Percentiles rank a stretch among this genome's conserved stretches.
Evolutionary conservation across 345 rosid species (phyloP).

Genomic region (Hibiscus trionum): DNA sequence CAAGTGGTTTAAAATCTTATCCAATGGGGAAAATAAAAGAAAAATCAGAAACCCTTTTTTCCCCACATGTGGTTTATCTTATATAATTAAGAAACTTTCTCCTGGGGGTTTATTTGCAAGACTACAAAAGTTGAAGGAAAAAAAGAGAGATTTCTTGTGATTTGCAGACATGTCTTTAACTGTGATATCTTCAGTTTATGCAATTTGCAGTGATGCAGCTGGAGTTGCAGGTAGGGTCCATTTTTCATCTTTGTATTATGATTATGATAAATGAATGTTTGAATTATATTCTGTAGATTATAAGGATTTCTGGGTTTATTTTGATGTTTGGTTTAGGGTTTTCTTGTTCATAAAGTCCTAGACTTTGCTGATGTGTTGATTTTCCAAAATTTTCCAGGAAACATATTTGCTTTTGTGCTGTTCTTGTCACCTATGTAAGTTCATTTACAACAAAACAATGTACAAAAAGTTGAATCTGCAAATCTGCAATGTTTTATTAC

Average conservation of each 20-base stretch:
- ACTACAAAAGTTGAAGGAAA: neutral
- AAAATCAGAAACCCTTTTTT: neutral
- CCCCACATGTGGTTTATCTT: neutral
- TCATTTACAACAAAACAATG: neutral
- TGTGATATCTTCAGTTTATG: constrained; percentile 18
- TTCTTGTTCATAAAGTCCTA: neutral
- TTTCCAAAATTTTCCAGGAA: constrained; percentile 31
- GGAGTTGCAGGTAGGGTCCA: constrained; percentile 41
- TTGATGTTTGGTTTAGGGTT: neutral
- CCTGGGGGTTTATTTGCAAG: constrained; percentile 4
- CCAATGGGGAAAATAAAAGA: neutral
- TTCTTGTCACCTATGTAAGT: constrained; percentile 57
- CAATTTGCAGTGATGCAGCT: constrained; percentile 35
- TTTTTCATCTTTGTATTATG: no score
- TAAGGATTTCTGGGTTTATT: neutral
- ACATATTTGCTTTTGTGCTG: constrained; percentile 39
- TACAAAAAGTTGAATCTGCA: neutral
- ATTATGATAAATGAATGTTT: no score
- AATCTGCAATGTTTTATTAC: neutral
- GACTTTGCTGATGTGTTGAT: neutral
- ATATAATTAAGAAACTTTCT: neutral
- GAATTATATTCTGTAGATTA: neutral
- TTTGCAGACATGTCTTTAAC: constrained; percentile 14
- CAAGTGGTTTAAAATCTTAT: neutral
- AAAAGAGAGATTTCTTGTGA: neutral